Conservation (phyloP, 495 filamentous ascomycete species). For the Aspergillus diversus region DNA sequence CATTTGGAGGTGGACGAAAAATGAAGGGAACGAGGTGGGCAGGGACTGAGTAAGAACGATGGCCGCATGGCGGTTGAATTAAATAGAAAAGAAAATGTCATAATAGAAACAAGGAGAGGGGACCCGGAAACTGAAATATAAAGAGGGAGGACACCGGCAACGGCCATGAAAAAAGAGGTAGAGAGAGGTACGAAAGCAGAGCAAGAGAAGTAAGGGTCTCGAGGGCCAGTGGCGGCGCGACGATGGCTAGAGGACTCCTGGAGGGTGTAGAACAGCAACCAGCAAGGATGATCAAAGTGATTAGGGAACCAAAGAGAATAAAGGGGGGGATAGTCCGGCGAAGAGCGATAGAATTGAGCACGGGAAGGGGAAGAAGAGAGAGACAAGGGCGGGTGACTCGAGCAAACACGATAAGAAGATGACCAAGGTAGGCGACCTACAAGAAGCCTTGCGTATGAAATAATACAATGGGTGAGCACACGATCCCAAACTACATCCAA, state of each 20-base stretch:
- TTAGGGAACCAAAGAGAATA: slow-evolving; percentile 18
- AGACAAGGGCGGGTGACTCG: slow-evolving; percentile 25
- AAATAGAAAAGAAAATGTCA: slow-evolving; percentile 17
- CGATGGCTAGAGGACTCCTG: slow-evolving; percentile 21
- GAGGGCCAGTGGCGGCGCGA: slow-evolving; percentile 31
- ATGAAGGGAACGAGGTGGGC: slow-evolving; percentile 23
- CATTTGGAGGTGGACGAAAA: slow-evolving; percentile 29
- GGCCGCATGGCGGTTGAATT: slow-evolving; percentile 14
- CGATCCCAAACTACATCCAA: slow-evolving; percentile 23
- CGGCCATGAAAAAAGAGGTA: slow-evolving; percentile 25
- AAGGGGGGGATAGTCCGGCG: slow-evolving; percentile 21
- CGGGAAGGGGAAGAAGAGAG: slow-evolving; percentile 28
- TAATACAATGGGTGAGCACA: slow-evolving; percentile 15
- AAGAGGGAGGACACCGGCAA: slow-evolving; percentile 26
- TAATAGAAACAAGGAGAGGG: slow-evolving; percentile 8
- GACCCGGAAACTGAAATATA: slow-evolving; percentile 19
- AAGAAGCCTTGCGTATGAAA: slow-evolving; percentile 46
- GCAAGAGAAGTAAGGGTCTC: slow-evolving; percentile 24
- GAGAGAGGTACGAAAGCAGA: slow-evolving; percentile 23
- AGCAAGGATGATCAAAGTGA: slow-evolving; percentile 23
- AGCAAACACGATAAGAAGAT: slow-evolving; percentile 28
- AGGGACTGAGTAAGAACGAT: slow-evolving; percentile 13
- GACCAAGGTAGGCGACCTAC: slow-evolving; percentile 49
- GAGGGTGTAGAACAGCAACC: slow-evolving; percentile 26
- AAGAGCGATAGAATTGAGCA: slow-evolving; percentile 20